Conservation (phyloP, 2,329 filamentous ascomycete genomes). For the Exophiala bonariae region DNA sequence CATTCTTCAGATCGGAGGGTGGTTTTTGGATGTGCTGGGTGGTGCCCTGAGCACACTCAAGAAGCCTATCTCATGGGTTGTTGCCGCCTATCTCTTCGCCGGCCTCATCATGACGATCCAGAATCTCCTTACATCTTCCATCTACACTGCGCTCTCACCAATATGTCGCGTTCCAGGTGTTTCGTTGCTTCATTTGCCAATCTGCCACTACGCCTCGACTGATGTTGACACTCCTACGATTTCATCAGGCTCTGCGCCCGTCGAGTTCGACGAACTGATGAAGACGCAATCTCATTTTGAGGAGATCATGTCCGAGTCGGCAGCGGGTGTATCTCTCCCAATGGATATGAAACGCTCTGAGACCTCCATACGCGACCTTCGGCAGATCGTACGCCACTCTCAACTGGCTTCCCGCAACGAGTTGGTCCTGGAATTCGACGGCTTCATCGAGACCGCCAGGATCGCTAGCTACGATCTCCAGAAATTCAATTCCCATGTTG, state of each 20-base stretch:
- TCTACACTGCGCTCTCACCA: conserved; percentile 64
- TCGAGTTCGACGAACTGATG: conserved; percentile 76
- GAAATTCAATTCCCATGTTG: conserved; percentile 74
- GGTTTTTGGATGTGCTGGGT: conserved; percentile 21
- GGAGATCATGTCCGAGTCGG: conserved; percentile 68
- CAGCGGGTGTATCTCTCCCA: conserved; percentile 66
- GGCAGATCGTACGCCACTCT: conserved; percentile 70
- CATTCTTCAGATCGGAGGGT: conserved; percentile 10
- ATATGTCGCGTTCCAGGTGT: conserved; percentile 69
- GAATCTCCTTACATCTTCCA: conserved; percentile 62
- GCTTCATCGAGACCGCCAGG: conserved; percentile 70
- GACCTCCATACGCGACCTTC: conserved; percentile 70
- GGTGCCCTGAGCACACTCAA: conserved; percentile 63
- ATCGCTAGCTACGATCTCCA: conserved; percentile 67
- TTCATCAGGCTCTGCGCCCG: conserved; percentile 35
- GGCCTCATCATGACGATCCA: conserved; percentile 60
- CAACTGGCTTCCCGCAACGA: conserved; percentile 65
- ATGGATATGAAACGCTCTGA: conserved; percentile 79
- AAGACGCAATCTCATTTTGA: conserved; percentile 74
- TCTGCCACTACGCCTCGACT: conserved; percentile 50
- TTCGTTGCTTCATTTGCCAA: conserved; percentile 62
- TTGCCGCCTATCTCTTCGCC: conserved; percentile 63
- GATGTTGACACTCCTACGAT: conserved; percentile 14
- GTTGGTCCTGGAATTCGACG: conserved; percentile 72
- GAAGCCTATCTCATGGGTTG: conserved; percentile 61